Conservation (phyloP, 306 rosid genomes). For the Quercus engelmannii region DNA sequence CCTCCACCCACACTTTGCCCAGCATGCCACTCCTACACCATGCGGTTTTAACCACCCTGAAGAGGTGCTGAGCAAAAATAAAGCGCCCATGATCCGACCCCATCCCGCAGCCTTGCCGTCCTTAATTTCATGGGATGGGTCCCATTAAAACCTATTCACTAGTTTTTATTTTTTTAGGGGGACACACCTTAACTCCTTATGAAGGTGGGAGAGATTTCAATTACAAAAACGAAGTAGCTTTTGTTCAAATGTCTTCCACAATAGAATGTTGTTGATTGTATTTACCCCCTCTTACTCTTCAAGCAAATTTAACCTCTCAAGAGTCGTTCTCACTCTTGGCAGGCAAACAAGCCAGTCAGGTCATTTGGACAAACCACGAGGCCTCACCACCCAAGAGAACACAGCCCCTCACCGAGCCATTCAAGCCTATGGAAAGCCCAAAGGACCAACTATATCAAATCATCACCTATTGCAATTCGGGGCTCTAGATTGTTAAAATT, state of each 20-base stretch:
- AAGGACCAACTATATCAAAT: neutral
- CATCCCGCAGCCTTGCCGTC: no score
- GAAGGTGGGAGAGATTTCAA: neutral
- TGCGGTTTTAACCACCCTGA: no score
- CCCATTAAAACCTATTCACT: neutral
- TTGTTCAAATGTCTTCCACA: neutral
- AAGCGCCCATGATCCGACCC: no score
- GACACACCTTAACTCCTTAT: neutral
- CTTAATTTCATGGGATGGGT: no score
- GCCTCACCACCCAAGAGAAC: neutral
- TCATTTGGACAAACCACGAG: no score
- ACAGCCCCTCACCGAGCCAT: neutral
- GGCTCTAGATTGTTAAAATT: neutral
- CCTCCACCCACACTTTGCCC: no score
- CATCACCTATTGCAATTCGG: neutral
- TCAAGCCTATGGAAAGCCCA: no score
- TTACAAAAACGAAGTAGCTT: no score
- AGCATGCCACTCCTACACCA: no score
- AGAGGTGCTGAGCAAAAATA: no score
- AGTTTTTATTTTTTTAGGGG: neutral
- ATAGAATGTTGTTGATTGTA: neutral
- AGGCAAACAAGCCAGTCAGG: neutral
- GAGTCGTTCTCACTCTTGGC: neutral
- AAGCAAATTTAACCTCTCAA: neutral
- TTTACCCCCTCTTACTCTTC: neutral